phyloP scores from a whole-genome alignment of 78 protist genomes.

The Dictyostelium brefeldianum region DNA sequence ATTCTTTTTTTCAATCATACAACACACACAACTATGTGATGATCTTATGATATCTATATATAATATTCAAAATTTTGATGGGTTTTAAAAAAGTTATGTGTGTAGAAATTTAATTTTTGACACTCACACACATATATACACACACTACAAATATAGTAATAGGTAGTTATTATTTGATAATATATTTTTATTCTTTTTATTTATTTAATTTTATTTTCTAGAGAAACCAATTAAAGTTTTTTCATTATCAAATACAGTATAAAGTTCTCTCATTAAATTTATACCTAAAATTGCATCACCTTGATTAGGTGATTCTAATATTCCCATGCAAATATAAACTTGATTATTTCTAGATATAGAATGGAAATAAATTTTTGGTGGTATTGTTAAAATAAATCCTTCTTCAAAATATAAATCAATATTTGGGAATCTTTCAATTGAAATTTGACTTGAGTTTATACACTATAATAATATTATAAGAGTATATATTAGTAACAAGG shows the following conservation, averaged over 20 bases:
- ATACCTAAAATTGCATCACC: conserved; percentile 26
- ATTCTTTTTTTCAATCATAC: too few species aligned
- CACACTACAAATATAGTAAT: too few species aligned
- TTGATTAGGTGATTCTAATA: conserved; percentile 28
- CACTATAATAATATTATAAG: background rate
- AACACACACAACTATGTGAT: too few species aligned
- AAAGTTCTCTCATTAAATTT: conserved; percentile 71
- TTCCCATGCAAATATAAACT: conserved; percentile 49
- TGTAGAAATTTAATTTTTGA: too few species aligned
- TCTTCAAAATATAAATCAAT: conserved; percentile 26
- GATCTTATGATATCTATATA: too few species aligned
- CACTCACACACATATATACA: too few species aligned
- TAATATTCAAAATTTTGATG: too few species aligned
- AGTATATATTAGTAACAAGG: background rate
- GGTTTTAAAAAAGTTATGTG: too few species aligned
- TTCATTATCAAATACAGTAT: conserved; percentile 59
- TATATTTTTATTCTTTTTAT: background rate
- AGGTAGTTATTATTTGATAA: too few species aligned
- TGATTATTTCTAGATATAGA: conserved; percentile 20
- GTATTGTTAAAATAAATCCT: conserved; percentile 17
- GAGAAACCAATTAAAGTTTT: conserved; percentile 29
- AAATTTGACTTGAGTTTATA: background rate
- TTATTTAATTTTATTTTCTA: background rate
- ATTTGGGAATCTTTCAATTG: conserved; percentile 55
- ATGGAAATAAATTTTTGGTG: conserved; percentile 59